Conservation (phyloP, 148 eudicot species). For the Fagopyrum homotropicum region DNA sequence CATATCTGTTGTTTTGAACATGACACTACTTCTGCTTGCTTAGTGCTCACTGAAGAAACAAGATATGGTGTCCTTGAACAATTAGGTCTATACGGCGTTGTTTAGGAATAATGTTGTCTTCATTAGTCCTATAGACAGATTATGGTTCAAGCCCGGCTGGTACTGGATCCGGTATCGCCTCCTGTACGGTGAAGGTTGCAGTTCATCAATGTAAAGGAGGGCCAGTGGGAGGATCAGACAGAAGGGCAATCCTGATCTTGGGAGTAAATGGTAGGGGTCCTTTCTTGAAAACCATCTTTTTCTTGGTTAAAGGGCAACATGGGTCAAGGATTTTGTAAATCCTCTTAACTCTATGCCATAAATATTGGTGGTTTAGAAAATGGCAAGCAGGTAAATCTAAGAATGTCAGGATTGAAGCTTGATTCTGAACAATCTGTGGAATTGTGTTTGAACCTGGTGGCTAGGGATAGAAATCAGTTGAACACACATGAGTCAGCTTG, state of each 20-base stretch:
- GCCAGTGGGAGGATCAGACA: background rate
- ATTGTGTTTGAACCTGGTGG: background rate
- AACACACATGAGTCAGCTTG: background rate
- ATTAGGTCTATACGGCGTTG: background rate
- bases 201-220: background rate
- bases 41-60: background rate
- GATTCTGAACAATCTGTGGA: background rate
- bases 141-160: background rate
- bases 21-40: background rate
- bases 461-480: background rate
- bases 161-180: background rate
- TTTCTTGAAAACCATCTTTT: background rate
- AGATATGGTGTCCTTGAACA: background rate
- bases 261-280: conserved; percentile 10
- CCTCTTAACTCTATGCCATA: background rate
- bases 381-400: background rate
- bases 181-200: background rate
- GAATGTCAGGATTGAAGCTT: background rate
- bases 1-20: background rate
- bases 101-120: background rate
- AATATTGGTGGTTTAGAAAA: background rate
- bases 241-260: background rate
- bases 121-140: background rate
- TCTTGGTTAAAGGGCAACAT: background rate
- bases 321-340: background rate